These are phyloP conservation scores for Aspergillus heteromorphus DNA, from an alignment of 495 filamentous ascomycete species.

Conservation along the genomic window DNA sequence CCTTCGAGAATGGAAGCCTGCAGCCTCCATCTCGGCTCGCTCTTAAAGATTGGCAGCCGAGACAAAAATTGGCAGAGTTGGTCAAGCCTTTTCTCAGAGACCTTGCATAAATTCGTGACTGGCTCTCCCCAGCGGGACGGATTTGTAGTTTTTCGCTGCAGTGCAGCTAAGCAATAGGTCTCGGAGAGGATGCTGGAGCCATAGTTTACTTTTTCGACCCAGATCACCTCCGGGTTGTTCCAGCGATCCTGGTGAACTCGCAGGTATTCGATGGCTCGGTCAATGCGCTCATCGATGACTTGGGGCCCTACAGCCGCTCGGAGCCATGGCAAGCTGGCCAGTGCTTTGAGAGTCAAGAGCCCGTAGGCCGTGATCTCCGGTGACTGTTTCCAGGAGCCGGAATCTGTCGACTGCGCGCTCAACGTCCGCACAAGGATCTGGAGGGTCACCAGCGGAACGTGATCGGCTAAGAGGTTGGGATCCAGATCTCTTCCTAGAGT, in stretches of 20 bases:
- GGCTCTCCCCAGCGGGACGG: background rate
- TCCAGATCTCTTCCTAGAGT: background rate
- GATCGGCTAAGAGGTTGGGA: no score
- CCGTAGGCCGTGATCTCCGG: background rate
- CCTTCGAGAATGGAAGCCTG: constrained; percentile 23
- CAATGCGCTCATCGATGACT: background rate
- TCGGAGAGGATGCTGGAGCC: constrained; percentile 22
- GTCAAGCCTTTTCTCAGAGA: background rate
- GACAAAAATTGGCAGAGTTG: background rate
- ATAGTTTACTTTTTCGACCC: constrained; percentile 38
- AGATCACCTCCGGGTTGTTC: constrained; percentile 21
- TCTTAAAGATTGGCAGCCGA: constrained; percentile 17
- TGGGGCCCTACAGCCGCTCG: background rate
- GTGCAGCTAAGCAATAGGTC: constrained; percentile 29
- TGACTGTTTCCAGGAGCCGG: constrained; percentile 8
- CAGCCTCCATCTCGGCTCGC: constrained; percentile 19
- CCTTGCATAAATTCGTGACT: background rate
- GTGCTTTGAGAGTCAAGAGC: background rate
- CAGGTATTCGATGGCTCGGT: background rate
- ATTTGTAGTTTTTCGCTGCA: background rate
- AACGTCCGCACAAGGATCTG: background rate
- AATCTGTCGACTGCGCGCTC: background rate
- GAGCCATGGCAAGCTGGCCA: background rate
- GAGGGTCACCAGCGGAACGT: background rate
- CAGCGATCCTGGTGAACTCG: constrained; percentile 14